Conservation (phyloP, 768 basidiomycete genomes). For the Russula olivacea region DNA sequence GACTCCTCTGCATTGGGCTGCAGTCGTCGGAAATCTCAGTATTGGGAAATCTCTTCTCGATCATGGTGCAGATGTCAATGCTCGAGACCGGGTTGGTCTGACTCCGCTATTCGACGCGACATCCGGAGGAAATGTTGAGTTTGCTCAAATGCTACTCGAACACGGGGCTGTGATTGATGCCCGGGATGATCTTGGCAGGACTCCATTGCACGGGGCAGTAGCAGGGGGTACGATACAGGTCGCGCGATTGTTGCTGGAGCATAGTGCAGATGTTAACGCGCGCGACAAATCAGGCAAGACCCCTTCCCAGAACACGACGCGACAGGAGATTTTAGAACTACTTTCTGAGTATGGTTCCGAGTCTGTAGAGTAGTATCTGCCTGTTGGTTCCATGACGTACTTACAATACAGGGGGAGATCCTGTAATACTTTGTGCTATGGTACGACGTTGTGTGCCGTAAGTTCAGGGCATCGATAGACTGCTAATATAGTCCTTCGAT, state of each 20-base stretch:
- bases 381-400: background rate
- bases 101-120: background rate
- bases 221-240: background rate
- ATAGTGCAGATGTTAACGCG: background rate
- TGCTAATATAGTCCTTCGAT: no score
- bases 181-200: background rate
- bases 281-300: background rate
- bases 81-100: background rate
- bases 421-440: no score
- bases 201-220: background rate
- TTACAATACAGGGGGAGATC: background rate
- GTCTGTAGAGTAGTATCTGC: background rate
- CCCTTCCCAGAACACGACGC: background rate
- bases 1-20: background rate
- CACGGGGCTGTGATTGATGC: no score
- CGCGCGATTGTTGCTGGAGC: background rate
- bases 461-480: no score
- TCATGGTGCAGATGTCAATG: background rate
- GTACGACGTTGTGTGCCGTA: no score
- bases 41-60: background rate
- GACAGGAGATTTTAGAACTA: background rate
- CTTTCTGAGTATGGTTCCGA: background rate
- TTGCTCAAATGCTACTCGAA: background rate
- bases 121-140: accelerated
- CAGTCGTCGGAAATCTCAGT: background rate